These are phyloP conservation scores for Salix brachista DNA, from an alignment of 345 rosid species.

Conservation along the genomic window DNA sequence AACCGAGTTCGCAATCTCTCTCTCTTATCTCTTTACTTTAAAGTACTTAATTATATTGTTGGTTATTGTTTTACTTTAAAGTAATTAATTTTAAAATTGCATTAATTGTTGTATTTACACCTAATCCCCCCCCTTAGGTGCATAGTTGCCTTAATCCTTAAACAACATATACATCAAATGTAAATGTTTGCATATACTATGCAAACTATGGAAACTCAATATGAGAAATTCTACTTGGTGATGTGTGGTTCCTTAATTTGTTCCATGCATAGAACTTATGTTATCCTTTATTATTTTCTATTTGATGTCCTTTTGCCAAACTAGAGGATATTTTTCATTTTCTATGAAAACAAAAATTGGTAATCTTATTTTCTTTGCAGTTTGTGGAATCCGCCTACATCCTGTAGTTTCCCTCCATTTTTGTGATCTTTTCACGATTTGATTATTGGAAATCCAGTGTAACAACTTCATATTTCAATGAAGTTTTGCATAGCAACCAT, in stretches of 20 bases:
- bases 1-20: too few species aligned
- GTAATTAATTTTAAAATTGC: too few species aligned
- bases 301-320: background rate
- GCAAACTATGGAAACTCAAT: background rate
- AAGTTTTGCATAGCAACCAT: background rate
- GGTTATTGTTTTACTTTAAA: too few species aligned
- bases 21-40: too few species aligned
- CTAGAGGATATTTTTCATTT: background rate
- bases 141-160: too few species aligned
- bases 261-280: background rate
- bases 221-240: background rate
- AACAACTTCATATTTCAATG: too few species aligned
- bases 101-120: too few species aligned
- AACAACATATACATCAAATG: background rate
- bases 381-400: background rate
- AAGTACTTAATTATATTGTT: too few species aligned
- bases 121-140: too few species aligned
- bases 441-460: background rate
- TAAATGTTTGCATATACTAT: background rate
- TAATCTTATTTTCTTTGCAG: background rate
- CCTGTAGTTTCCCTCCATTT: background rate
- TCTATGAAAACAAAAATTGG: background rate
- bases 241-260: background rate
- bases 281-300: background rate
- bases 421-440: background rate